Percentiles rank a stretch among this genome's conserved stretches.
These are phyloP conservation scores for Ganoderma meredithae DNA, from an alignment of 1,284 basidiomycete species.

Conservation along the genomic window DNA sequence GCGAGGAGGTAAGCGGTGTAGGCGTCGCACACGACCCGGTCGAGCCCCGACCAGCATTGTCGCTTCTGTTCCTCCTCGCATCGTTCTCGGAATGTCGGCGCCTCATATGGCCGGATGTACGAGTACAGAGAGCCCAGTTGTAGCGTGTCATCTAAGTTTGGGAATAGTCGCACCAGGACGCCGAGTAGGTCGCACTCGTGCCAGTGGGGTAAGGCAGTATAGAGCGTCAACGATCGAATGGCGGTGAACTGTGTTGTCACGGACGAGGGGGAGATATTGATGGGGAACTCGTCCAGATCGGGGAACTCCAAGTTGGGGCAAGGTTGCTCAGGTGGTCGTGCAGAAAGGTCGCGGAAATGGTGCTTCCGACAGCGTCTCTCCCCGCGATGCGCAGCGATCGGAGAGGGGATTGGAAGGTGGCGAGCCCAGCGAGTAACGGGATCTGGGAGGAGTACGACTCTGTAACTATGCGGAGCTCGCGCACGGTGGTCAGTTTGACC, in stretches of 20 bases:
- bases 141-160: neutral
- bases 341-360: neutral
- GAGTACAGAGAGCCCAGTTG: neutral
- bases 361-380: neutral
- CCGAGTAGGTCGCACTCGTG: neutral
- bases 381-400: neutral
- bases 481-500: neutral
- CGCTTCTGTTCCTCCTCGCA: neutral
- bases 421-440: neutral
- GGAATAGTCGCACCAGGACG: neutral
- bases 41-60: neutral
- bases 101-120: neutral
- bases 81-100: neutral
- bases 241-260: neutral
- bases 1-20: neutral
- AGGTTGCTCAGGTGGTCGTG: neutral
- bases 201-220: neutral
- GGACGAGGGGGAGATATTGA: neutral
- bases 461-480: neutral
- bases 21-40: neutral
- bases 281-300: neutral
- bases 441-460: neutral
- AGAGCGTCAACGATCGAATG: neutral
- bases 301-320: neutral
- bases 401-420: neutral